A percentile compares a stretch with the other conserved stretches of the same genome.
Evolutionary conservation across 2,329 filamentous ascomycete genomes (phyloP).

Genomic region (Colletotrichum theobromicola): DNA sequence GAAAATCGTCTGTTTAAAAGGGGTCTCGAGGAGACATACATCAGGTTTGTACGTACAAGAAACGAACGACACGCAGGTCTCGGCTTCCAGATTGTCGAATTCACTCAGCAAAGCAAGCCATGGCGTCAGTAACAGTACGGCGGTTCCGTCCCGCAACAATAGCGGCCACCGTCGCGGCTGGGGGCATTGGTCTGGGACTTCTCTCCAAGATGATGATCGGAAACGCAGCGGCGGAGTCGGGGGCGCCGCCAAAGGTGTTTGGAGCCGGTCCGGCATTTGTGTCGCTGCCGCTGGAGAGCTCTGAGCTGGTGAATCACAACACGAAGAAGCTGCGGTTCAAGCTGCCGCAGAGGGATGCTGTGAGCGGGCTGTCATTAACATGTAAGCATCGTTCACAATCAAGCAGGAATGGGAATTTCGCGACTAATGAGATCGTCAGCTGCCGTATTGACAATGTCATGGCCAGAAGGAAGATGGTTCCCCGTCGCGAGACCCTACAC

Average conservation of each 20-base stretch:
- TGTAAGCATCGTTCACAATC: slow-evolving; percentile 88
- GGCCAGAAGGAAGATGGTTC: slow-evolving; percentile 60
- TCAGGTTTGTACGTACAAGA: not conserved
- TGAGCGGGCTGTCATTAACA: slow-evolving; percentile 81
- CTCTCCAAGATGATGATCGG: slow-evolving; percentile 26
- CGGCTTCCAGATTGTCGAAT: not conserved
- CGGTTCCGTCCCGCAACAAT: slow-evolving; percentile 25
- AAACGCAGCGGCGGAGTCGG: slow-evolving; percentile 16
- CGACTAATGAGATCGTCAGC: slow-evolving; percentile 55
- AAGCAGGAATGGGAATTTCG: slow-evolving; percentile 67
- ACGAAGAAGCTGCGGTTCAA: slow-evolving; percentile 92
- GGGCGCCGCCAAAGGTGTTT: slow-evolving; percentile 29
- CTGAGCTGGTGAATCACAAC: slow-evolving; percentile 88
- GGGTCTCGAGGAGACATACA: accelerated
- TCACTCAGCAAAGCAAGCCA: not conserved
- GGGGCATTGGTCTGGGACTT: slow-evolving; percentile 13
- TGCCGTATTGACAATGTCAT: slow-evolving; percentile 38
- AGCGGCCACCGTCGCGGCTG: slow-evolving; percentile 25
- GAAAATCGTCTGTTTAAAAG: not conserved
- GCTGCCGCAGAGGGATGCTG: slow-evolving; percentile 81
- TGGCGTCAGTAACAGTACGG: slow-evolving; percentile 5
- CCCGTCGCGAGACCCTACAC: slow-evolving; percentile 72
- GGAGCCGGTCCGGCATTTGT: slow-evolving; percentile 62
- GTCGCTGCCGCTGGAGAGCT: slow-evolving; percentile 77
- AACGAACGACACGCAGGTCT: not conserved